Evolutionary conservation across 805 yeast genomes (phyloP).

Genomic region (Hagleromyces aurorensis): DNA sequence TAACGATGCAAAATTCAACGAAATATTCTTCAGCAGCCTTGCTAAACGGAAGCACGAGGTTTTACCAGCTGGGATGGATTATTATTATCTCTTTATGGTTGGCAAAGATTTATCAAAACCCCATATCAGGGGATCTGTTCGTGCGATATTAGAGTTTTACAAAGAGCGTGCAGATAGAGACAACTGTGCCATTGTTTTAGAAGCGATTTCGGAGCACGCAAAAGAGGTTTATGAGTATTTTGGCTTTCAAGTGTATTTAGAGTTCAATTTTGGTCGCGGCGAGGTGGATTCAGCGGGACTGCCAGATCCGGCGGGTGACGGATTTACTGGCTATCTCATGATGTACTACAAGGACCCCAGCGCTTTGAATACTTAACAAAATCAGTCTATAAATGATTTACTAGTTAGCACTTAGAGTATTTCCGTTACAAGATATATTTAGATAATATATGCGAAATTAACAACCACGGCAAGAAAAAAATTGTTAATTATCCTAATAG

Average conservation of each 20-base stretch:
- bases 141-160: constrained; percentile 25
- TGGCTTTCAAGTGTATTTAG: constrained; percentile 26
- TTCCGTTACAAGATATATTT: no score
- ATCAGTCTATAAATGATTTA: no score
- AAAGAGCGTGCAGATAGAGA: constrained; percentile 26
- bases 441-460: no score
- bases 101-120: constrained; percentile 28
- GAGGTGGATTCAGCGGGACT: constrained; percentile 27
- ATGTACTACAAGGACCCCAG: constrained; percentile 28
- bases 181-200: constrained; percentile 28
- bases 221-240: constrained; percentile 30
- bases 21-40: constrained; percentile 23
- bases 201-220: constrained; percentile 30
- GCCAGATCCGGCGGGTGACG: constrained; percentile 25
- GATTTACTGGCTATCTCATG: constrained; percentile 29
- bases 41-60: constrained; percentile 16
- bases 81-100: constrained; percentile 28
- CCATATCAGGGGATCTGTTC: constrained; percentile 27
- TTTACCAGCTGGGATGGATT: constrained; percentile 23
- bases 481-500: no score
- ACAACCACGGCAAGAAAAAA: no score
- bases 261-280: constrained; percentile 26
- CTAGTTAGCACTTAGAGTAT: no score
- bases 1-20: constrained; percentile 25
- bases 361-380: no score